Conservation (phyloP, 2,329 filamentous ascomycete genomes). For the Aspergillus fischeri region DNA sequence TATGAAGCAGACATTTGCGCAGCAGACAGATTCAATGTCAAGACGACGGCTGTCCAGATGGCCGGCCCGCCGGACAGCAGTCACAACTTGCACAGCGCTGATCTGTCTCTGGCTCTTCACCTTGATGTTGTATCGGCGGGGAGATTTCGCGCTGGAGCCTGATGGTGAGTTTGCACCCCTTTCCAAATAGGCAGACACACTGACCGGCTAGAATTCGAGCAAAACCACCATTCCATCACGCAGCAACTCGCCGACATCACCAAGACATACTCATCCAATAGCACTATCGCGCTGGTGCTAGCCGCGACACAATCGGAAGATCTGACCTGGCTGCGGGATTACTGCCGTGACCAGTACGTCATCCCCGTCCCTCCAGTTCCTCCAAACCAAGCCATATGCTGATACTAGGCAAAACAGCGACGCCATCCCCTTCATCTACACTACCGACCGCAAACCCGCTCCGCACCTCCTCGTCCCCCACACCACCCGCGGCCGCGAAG, state of each 20-base stretch:
- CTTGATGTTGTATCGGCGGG: slow-evolving; percentile 9
- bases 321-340: slow-evolving; percentile 17
- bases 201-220: slow-evolving; percentile 1
- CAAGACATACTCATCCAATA: slow-evolving; percentile 11
- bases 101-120: slow-evolving; percentile 10
- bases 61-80: slow-evolving; percentile 15
- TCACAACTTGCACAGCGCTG: slow-evolving; percentile 13
- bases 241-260: slow-evolving; percentile 15
- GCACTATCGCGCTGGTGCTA: slow-evolving; percentile 13
- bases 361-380: not conserved
- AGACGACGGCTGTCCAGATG: slow-evolving; percentile 17
- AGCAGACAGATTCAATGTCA: slow-evolving; percentile 5
- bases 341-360: slow-evolving; percentile 17
- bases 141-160: slow-evolving; percentile 4
- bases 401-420: not conserved
- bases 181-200: not conserved
- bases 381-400: not conserved
- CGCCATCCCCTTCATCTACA: slow-evolving; percentile 17
- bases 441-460: slow-evolving; percentile 23
- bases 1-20: not conserved
- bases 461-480: slow-evolving; percentile 20
- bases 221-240: slow-evolving; percentile 9
- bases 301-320: slow-evolving; percentile 17
- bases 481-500: slow-evolving; percentile 54
- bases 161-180: not conserved